A percentile compares a stretch with the other conserved stretches of the same genome.
These are phyloP conservation scores for Allomyces arbusculus DNA, from an alignment of 192 early-diverging fungal genomes.

Conservation along the genomic window DNA sequence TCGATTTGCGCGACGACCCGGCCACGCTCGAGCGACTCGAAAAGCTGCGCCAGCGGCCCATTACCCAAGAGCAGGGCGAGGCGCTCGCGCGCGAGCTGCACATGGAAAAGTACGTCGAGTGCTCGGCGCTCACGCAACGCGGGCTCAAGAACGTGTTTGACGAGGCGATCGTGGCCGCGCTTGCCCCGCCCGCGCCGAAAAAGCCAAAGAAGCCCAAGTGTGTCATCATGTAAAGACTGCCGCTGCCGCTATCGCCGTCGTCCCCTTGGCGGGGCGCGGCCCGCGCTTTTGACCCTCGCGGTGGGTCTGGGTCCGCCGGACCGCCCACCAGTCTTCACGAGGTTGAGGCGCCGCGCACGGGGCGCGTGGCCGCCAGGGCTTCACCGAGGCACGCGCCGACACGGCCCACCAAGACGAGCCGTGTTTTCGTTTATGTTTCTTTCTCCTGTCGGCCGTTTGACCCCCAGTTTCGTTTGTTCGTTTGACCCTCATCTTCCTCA, in stretches of 20 bases:
- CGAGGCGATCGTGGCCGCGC: slow-evolving; percentile 89
- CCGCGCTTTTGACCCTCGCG: too few relatives aligned
- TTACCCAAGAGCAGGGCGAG: slow-evolving; percentile 58
- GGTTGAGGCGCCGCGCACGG: too few relatives aligned
- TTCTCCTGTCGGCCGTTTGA: too few relatives aligned
- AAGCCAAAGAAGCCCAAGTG: slow-evolving; percentile 55
- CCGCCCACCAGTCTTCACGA: too few relatives aligned
- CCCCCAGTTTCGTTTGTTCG: too few relatives aligned
- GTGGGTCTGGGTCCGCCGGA: too few relatives aligned
- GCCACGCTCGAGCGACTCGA: slow-evolving; percentile 54
- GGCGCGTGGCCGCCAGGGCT: too few relatives aligned
- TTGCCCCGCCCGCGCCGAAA: slow-evolving; percentile 67
- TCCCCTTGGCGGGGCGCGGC: background rate
- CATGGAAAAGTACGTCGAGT: slow-evolving; percentile 86
- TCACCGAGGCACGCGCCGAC: too few relatives aligned
- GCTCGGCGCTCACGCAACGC: slow-evolving; percentile 74
- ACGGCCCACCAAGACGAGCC: too few relatives aligned
- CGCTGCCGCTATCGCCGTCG: background rate
- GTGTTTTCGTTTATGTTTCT: too few relatives aligned
- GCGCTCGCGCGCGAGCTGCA: slow-evolving; percentile 59
- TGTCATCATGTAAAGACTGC: slow-evolving; percentile 37
- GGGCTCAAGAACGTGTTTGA: slow-evolving; percentile 93
- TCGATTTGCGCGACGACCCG: slow-evolving; percentile 78
- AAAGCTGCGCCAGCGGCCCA: slow-evolving; percentile 61
- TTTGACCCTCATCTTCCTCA: too few relatives aligned